phyloP scores from a whole-genome alignment of 176 grass and related monocot genomes.

The Zea mays region DNA sequence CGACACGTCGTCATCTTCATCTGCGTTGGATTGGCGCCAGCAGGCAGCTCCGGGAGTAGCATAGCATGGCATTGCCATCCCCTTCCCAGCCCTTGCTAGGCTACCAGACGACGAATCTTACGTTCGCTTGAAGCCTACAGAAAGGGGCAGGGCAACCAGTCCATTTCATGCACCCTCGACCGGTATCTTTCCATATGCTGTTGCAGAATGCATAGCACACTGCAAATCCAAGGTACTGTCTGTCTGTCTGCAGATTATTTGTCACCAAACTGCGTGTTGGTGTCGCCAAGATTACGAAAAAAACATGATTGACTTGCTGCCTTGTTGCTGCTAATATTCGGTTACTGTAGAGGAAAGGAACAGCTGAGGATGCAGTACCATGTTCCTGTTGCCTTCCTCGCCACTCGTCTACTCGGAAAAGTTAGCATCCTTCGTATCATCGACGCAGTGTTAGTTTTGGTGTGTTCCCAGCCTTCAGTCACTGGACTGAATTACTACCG shows the following conservation, averaged over 20 bases:
- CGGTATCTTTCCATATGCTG: neutral
- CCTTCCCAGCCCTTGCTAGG: neutral
- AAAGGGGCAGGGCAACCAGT: neutral
- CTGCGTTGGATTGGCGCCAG: neutral
- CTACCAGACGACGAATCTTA: neutral
- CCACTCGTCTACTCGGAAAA: conserved; percentile 6
- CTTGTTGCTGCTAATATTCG: neutral
- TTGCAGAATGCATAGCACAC: neutral
- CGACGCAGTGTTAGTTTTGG: neutral
- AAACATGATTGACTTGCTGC: neutral
- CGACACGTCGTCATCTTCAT: conserved; percentile 11
- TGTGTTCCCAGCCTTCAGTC: neutral
- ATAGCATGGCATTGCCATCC: neutral
- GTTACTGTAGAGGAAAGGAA: neutral
- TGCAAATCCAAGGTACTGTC: neutral
- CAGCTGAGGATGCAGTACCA: neutral
- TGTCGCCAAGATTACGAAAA: neutral
- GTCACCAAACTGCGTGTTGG: neutral
- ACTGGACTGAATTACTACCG: neutral
- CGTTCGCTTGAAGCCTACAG: neutral
- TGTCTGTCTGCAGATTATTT: neutral
- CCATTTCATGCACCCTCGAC: neutral
- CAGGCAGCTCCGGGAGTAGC: neutral
- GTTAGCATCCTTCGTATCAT: neutral
- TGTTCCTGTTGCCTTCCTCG: conserved; percentile 7